A percentile compares a stretch with the other conserved stretches of the same genome.
Evolutionary conservation across 208 protist species (phyloP).

Genomic region (Crithidia brevicula): DNA sequence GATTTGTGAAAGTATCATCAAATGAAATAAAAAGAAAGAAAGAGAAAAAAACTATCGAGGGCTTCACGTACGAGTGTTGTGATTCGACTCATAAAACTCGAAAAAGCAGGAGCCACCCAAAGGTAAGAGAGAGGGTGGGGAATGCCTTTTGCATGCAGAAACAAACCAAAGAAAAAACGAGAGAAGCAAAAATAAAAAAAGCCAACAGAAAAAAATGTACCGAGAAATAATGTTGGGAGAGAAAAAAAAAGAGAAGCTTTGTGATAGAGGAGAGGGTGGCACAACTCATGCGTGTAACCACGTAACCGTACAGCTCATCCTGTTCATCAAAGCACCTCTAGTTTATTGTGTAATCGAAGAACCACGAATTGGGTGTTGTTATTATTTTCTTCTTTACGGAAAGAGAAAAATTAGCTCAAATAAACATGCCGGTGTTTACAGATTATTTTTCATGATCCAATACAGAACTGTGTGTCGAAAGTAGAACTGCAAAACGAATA

Average conservation of each 20-base stretch:
- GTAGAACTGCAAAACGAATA: too few species aligned
- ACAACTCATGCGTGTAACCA: constrained; percentile 21
- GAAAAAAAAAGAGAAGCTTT: constrained; percentile 9
- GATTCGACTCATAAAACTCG: not conserved
- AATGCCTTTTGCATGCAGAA: not conserved
- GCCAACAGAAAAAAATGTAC: not conserved
- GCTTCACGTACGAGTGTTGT: not conserved
- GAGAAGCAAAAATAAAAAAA: not conserved
- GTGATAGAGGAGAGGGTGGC: constrained; percentile 18
- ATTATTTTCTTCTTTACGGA: not conserved
- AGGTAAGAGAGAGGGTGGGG: too few species aligned
- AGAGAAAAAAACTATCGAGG: not conserved
- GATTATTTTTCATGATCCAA: too few species aligned
- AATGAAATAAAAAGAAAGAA: constrained; percentile 6
- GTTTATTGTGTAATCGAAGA: not conserved
- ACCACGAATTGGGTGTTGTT: not conserved
- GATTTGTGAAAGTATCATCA: not conserved
- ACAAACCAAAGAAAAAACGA: not conserved
- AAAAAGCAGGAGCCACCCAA: not conserved
- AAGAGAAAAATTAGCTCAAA: too few species aligned
- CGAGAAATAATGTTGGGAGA: constrained; percentile 1
- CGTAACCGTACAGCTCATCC: constrained; percentile 16
- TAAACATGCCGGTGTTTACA: too few species aligned
- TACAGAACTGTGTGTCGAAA: too few species aligned
- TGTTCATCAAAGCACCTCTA: constrained; percentile 9